These are phyloP conservation scores for Lasiodiplodia hormozganensis DNA, from an alignment of 2,329 filamentous ascomycete species.

Conservation along the genomic window DNA sequence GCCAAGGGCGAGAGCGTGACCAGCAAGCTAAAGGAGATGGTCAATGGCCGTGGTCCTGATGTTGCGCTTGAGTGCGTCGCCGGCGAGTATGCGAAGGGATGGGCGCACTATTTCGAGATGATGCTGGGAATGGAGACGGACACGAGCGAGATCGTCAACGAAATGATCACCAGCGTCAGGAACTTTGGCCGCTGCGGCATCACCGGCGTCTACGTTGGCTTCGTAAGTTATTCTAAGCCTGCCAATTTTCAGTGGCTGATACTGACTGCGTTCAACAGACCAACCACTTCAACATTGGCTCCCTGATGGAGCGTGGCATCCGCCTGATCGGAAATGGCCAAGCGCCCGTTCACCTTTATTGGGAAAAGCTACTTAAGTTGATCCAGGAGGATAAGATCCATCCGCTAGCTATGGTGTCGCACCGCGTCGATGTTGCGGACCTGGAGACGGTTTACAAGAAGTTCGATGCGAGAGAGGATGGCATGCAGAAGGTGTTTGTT, in stretches of 20 bases:
- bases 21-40: slow-evolving; percentile 74
- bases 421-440: slow-evolving; percentile 67
- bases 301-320: slow-evolving; percentile 86
- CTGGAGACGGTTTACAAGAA: slow-evolving; percentile 61
- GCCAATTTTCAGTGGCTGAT: slow-evolving; percentile 25
- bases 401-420: slow-evolving; percentile 80
- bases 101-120: slow-evolving; percentile 66
- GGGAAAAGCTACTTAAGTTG: slow-evolving; percentile 74
- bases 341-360: slow-evolving; percentile 82
- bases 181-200: slow-evolving; percentile 78
- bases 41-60: slow-evolving; percentile 73
- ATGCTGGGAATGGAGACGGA: slow-evolving; percentile 78
- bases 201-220: slow-evolving; percentile 73
- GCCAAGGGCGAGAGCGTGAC: slow-evolving; percentile 70
- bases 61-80: slow-evolving; percentile 73
- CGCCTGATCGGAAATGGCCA: slow-evolving; percentile 75
- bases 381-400: slow-evolving; percentile 75
- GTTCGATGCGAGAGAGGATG: slow-evolving; percentile 74
- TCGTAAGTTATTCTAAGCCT: slow-evolving; percentile 48
- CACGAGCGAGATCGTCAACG: slow-evolving; percentile 80
- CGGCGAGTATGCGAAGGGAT: slow-evolving; percentile 68
- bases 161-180: slow-evolving; percentile 77
- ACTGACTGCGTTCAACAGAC: slow-evolving; percentile 54
- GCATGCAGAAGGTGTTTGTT: slow-evolving; percentile 82
- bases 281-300: slow-evolving; percentile 84